These are phyloP conservation scores for Polychaeton citri DNA, from an alignment of 2,329 filamentous ascomycete species.

Conservation along the genomic window DNA sequence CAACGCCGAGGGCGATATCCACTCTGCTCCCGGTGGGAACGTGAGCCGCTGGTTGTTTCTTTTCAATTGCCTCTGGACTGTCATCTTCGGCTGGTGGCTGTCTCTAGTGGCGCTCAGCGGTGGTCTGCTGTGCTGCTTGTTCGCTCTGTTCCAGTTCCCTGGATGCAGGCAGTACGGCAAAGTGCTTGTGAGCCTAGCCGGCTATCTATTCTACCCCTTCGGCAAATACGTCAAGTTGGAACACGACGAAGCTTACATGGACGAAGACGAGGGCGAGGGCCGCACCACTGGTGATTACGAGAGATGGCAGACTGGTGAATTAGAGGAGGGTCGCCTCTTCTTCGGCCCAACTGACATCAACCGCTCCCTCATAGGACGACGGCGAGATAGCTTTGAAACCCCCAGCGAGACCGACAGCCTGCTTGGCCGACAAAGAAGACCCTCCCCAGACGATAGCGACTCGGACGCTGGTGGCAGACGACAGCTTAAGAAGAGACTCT, in stretches of 20 bases:
- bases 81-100: conserved; percentile 95
- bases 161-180: conserved; percentile 77
- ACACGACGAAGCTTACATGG: conserved; percentile 83
- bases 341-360: conserved; percentile 64
- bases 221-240: conserved; percentile 90
- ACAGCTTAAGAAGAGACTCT: conserved; percentile 64
- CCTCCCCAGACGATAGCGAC: conserved; percentile 8
- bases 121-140: conserved; percentile 63
- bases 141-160: conserved; percentile 61
- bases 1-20: conserved; percentile 90
- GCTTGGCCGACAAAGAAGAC: conserved; percentile 43
- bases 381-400: conserved; percentile 80
- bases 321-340: conserved; percentile 90
- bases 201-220: conserved; percentile 90
- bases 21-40: conserved; percentile 78
- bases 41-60: conserved; percentile 75
- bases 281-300: conserved; percentile 97
- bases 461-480: conserved; percentile 2
- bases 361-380: conserved; percentile 72
- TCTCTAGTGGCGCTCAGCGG: conserved; percentile 61
- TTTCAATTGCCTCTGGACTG: conserved; percentile 82
- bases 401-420: conserved; percentile 81
- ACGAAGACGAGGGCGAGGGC: conserved; percentile 91
- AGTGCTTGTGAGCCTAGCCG: conserved; percentile 69
- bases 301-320: conserved; percentile 94